phyloP scores from a whole-genome alignment of 257 asterid species.

The Solanum chilense region DNA sequence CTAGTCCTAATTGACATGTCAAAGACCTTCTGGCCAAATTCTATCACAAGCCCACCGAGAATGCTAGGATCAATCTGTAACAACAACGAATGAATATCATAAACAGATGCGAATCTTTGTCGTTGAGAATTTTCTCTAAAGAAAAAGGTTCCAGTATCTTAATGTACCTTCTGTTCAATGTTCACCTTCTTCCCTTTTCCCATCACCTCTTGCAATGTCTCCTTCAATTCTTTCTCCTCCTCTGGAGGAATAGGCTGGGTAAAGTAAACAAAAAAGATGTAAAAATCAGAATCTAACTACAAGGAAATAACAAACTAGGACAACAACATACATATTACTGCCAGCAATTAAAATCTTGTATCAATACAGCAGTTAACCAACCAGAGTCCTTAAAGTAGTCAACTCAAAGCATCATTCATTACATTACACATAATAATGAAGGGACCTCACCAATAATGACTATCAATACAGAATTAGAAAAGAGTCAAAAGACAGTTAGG shows the following conservation, averaged over 20 bases:
- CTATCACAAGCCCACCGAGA: constrained; percentile 91
- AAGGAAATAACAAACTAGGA: not conserved
- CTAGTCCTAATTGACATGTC: constrained; percentile 92
- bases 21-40: constrained; percentile 62
- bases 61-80: constrained; percentile 83
- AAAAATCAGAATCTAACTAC: not conserved
- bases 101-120: not conserved
- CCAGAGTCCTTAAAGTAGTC: not conserved
- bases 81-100: not conserved
- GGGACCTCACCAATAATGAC: not conserved
- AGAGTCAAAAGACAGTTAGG: too few species aligned
- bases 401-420: not conserved
- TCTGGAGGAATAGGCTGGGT: constrained; percentile 67
- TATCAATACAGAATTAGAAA: not conserved
- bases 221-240: constrained; percentile 86
- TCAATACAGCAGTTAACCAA: not conserved
- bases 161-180: constrained; percentile 69
- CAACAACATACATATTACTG: not conserved
- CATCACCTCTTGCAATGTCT: constrained; percentile 64
- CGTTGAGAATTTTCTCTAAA: not conserved
- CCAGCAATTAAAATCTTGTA: not conserved
- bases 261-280: not conserved
- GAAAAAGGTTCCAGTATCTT: not conserved
- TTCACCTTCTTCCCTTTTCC: constrained; percentile 67
- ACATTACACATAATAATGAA: not conserved